phyloP scores from a whole-genome alignment of 352 stramenopile species.

The Pythium utonaiense region DNA sequence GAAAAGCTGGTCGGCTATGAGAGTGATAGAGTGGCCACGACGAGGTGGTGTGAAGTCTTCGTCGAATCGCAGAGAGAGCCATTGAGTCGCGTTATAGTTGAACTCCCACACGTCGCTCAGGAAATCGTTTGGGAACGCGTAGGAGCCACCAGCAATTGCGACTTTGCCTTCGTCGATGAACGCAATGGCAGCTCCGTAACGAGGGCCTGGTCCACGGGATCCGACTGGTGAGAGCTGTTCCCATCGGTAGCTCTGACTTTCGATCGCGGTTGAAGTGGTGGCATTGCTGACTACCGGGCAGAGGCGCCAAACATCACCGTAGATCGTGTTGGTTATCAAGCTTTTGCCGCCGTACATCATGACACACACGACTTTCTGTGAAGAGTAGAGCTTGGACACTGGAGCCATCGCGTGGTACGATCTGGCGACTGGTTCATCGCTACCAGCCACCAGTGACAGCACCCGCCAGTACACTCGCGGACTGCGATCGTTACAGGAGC shows the following conservation, averaged over 20 bases:
- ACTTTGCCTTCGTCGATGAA: conserved; percentile 64
- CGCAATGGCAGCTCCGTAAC: conserved; percentile 48
- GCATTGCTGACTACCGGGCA: conserved; percentile 28
- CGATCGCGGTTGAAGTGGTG: conserved; percentile 16
- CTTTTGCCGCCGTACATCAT: conserved; percentile 61
- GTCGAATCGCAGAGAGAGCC: conserved; percentile 49
- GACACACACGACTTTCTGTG: conserved; percentile 34
- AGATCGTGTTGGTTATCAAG: conserved; percentile 40
- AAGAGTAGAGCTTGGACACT: conserved; percentile 32
- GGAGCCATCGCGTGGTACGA: conserved; percentile 47
- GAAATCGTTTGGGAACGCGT: conserved; percentile 74
- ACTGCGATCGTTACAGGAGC: conserved; percentile 20
- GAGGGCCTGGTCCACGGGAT: conserved; percentile 39
- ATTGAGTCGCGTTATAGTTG: conserved; percentile 65
- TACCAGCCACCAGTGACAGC: conserved; percentile 18
- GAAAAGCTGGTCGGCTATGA: conserved; percentile 36
- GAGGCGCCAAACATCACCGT: conserved; percentile 67
- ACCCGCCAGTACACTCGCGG: conserved; percentile 40
- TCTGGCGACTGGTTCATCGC: conserved; percentile 26
- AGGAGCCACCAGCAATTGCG: conserved; percentile 57
- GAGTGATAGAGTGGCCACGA: conserved; percentile 52
- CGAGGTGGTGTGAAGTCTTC: conserved; percentile 46
- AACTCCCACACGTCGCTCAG: conserved; percentile 68
- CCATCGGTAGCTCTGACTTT: conserved; percentile 50
- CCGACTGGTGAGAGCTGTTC: conserved; percentile 46